A percentile compares a stretch with the other conserved stretches of the same genome.
Evolutionary conservation across 768 basidiomycete species (phyloP).

Genomic region (Hypsizygus marmoreus): DNA sequence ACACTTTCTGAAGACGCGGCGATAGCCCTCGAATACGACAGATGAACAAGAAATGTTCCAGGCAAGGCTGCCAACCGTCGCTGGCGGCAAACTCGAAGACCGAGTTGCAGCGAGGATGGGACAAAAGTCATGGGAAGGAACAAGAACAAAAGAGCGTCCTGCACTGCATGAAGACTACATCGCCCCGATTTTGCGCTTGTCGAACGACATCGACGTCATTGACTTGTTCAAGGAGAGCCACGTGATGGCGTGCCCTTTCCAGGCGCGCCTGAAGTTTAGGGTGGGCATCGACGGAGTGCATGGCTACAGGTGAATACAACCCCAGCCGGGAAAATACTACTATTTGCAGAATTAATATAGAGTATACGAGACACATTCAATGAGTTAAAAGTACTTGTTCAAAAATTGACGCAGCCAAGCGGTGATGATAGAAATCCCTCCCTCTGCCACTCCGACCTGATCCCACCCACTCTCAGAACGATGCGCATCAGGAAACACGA

Average conservation of each 20-base stretch:
- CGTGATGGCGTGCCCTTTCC: no score
- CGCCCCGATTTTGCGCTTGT: no score
- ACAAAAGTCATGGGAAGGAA: not conserved
- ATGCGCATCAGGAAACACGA: slow-evolving; percentile 21
- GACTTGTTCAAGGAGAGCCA: no score
- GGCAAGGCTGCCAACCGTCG: not conserved
- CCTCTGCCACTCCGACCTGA: not conserved
- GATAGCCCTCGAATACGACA: not conserved
- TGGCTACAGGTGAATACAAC: no score
- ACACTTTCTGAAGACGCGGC: slow-evolving; percentile 27
- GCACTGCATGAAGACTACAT: no score
- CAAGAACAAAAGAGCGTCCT: no score
- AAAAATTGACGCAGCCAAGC: slow-evolving; percentile 6
- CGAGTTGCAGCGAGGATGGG: no score
- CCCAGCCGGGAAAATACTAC: no score
- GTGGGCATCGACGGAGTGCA: no score
- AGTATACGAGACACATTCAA: not conserved
- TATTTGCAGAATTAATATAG: no score
- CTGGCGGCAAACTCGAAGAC: not conserved
- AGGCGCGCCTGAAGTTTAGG: no score
- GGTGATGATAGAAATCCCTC: not conserved
- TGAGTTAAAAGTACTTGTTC: not conserved
- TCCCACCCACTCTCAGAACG: slow-evolving; percentile 1
- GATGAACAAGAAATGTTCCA: not conserved
- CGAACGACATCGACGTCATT: not conserved